Base-by-base conservation (phyloP, 768 basidiomycete genomes). In the Roridomyces roridus region DNA sequence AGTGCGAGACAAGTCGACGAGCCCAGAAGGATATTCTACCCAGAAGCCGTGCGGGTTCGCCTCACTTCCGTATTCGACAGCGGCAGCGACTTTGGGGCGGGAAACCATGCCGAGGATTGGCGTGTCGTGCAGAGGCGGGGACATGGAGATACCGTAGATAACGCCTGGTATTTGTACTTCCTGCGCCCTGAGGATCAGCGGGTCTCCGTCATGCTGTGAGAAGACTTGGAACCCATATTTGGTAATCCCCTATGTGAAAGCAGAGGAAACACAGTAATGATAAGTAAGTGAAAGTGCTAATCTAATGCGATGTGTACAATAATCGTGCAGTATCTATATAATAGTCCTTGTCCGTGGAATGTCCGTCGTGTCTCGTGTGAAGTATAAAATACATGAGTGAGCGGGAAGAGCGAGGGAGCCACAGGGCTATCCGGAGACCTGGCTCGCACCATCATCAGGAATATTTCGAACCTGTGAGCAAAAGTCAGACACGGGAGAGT, bases 21-120 rank as follows among this genome's bases (percentile, higher is more conserved):
- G 76, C 0, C 87, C 86, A 9, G 78, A 77, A 12, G 86, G 85
- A 65, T 87, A 88, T 68, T 89, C 87, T 24, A 86, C 82, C 88
- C 87, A 88, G 69, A 86, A 88, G 12, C 51, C 60, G 15, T 61
- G 60, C 11, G 59, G 55, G 0, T 75, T 78, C 4, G 73, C 69
- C 23, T 76, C 71, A 64, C 79, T 81, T 28, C 86, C 87, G 61
- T 84, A 87, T 68, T 86, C 79, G 4, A 72, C 75, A 15, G 83
- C 71, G 29, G 66, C 55, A 11, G 73, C 61, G 45, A 87, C 79
- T 34, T 55, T 73, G 17, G 84, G 82, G 48, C 79, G 79, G 46
- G 74, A 65, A 45, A 74, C 67, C 80, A 84, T 83, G 52, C 75
- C 77, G 51, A 72, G 70, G 49, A 77, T 77, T 14, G 74, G 77